Conservation (phyloP, 805 yeast genomes). For the Yamadazyma sp. region DNA sequence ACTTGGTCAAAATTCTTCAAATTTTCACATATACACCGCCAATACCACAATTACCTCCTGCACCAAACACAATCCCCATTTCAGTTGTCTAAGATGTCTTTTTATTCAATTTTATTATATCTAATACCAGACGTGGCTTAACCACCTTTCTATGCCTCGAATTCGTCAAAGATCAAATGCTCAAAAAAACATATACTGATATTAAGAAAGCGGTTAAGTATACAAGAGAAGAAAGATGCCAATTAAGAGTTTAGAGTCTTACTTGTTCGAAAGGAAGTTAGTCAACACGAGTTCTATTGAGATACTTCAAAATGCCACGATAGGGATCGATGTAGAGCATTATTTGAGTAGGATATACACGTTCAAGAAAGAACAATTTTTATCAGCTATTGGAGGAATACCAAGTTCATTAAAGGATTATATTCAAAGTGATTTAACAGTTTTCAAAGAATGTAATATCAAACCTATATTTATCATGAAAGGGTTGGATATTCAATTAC, state of each 20-base stretch:
- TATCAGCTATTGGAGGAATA: constrained; percentile 79
- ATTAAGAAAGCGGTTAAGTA: no score
- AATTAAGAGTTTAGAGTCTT: constrained; percentile 59
- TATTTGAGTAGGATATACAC: constrained; percentile 64
- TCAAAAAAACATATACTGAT: no score
- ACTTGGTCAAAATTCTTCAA: no score
- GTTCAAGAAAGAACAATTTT: constrained; percentile 61
- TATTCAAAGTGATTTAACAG: constrained; percentile 60
- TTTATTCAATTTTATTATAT: no score
- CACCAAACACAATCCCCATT: no score
- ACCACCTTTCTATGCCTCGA: no score
- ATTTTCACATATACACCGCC: no score
- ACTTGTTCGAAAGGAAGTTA: constrained; percentile 63
- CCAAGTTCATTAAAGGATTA: constrained; percentile 59
- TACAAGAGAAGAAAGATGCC: no score
- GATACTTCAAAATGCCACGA: constrained; percentile 57
- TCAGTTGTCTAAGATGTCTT: no score
- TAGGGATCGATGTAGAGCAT: constrained; percentile 84
- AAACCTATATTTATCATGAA: constrained; percentile 79
- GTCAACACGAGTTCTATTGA: constrained; percentile 62
- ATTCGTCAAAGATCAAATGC: no score
- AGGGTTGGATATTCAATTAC: constrained; percentile 53
- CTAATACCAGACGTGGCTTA: no score
- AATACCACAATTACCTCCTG: no score
- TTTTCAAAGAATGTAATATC: constrained; percentile 57